Conservation (phyloP, 2,329 filamentous ascomycete species). For the Fusarium globosum region DNA sequence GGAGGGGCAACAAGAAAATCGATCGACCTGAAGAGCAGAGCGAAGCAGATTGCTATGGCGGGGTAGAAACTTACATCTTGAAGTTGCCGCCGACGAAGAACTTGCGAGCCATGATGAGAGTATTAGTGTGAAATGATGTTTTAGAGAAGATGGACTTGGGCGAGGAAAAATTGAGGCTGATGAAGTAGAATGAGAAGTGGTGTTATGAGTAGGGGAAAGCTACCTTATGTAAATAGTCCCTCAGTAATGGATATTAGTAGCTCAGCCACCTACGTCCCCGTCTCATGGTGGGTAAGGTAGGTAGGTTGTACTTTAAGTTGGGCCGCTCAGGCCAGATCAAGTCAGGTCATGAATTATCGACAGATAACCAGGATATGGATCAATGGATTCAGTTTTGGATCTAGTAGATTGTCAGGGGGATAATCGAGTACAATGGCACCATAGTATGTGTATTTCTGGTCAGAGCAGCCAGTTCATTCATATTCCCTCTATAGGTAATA, state of each 20-base stretch:
- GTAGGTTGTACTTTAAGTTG: slow-evolving; percentile 22
- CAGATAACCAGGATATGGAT: slow-evolving; percentile 24
- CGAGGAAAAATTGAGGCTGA: slow-evolving; percentile 14
- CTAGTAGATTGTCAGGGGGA: background rate
- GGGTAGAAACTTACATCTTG: slow-evolving; percentile 81
- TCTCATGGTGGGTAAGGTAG: background rate
- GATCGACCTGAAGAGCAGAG: slow-evolving; percentile 9
- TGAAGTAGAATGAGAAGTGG: slow-evolving; percentile 9
- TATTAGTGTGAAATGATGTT: slow-evolving; percentile 33
- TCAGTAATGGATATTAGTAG: slow-evolving; percentile 10
- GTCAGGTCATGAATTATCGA: slow-evolving; percentile 40
- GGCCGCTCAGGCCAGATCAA: slow-evolving; percentile 33
- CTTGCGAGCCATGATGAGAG: slow-evolving; percentile 85
- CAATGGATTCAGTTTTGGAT: slow-evolving; percentile 6
- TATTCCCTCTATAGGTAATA: background rate
- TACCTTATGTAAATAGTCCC: slow-evolving; percentile 23
- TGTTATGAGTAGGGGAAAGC: slow-evolving; percentile 23
- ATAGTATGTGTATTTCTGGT: background rate
- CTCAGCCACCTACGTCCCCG: slow-evolving; percentile 9
- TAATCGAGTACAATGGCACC: background rate
- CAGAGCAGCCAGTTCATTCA: background rate
- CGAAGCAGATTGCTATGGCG: slow-evolving; percentile 30
- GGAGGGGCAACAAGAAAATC: slow-evolving; percentile 24
- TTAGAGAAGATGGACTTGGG: background rate
- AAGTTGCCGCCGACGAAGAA: slow-evolving; percentile 99